Conservation (phyloP, 2,329 filamentous ascomycete species). For the Paecilomyces fulvus region DNA sequence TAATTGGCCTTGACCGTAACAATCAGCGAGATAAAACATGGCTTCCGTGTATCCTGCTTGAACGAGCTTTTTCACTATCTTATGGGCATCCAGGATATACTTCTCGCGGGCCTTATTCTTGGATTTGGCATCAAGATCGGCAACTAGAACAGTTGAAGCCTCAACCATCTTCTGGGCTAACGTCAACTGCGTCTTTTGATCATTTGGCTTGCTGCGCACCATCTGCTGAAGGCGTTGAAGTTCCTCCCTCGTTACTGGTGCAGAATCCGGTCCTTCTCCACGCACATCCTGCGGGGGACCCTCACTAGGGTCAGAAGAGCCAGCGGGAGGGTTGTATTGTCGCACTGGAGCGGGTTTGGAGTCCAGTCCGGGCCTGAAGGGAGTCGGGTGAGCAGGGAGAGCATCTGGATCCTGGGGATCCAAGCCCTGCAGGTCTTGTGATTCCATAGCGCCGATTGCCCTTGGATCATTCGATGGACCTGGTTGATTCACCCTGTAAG, state of each 20-base stretch:
- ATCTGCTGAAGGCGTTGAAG: constrained; percentile 64
- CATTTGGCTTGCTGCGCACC: constrained; percentile 62
- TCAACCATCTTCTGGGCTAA: constrained; percentile 81
- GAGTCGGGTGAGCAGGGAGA: constrained; percentile 47
- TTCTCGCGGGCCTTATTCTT: constrained; percentile 63
- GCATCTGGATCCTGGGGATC: constrained; percentile 44
- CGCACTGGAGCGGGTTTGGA: constrained; percentile 45
- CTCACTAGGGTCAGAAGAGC: constrained; percentile 22
- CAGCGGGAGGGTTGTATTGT: constrained; percentile 39
- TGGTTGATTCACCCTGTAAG: constrained; percentile 14
- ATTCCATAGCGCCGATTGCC: constrained; percentile 6
- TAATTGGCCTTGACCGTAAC: constrained; percentile 71
- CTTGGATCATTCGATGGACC: too few relatives aligned
- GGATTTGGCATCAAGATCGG: constrained; percentile 61
- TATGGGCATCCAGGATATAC: constrained; percentile 78
- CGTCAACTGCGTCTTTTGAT: constrained; percentile 61
- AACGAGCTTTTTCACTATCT: constrained; percentile 81
- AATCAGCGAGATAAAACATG: constrained; percentile 91
- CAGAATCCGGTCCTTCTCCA: constrained; percentile 16
- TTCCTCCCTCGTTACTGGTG: constrained; percentile 67
- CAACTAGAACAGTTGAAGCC: constrained; percentile 69
- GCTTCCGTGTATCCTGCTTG: constrained; percentile 67
- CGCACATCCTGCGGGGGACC: constrained; percentile 1
- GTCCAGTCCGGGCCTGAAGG: constrained; percentile 45
- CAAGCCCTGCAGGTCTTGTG: constrained; percentile 26